phyloP scores from a whole-genome alignment of 2,329 filamentous ascomycete species.

The Fusarium napiforme region DNA sequence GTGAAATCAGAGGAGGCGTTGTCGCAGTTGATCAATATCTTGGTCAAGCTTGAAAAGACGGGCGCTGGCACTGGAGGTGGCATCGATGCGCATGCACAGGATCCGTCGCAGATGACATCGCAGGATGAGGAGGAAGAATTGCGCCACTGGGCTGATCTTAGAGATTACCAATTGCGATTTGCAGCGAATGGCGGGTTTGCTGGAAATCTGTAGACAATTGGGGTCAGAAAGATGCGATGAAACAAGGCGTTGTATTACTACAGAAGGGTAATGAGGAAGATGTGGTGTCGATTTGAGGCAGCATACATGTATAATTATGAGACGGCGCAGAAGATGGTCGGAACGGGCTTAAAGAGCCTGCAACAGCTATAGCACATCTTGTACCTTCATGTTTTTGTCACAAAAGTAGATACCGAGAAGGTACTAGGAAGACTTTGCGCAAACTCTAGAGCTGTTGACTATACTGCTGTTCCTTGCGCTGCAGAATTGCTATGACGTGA shows the following conservation, averaged over 20 bases:
- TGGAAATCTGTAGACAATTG: constrained; percentile 36
- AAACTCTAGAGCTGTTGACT: background rate
- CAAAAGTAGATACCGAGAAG: background rate
- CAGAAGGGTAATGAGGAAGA: background rate
- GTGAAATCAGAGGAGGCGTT: constrained; percentile 76
- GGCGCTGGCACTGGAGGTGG: constrained; percentile 52
- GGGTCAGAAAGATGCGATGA: background rate
- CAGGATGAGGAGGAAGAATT: constrained; percentile 81
- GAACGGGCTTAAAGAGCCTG: background rate
- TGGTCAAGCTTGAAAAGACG: constrained; percentile 78
- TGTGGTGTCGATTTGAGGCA: background rate
- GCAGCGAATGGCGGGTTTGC: constrained; percentile 70
- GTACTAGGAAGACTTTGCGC: background rate
- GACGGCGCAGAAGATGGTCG: background rate
- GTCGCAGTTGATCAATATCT: constrained; percentile 76
- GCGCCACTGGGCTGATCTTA: constrained; percentile 79
- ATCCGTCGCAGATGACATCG: constrained; percentile 55
- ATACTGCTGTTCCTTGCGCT: background rate
- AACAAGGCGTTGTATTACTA: background rate
- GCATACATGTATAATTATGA: constrained; percentile 17
- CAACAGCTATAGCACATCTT: background rate
- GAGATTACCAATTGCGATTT: constrained; percentile 81
- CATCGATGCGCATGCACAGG: constrained; percentile 47
- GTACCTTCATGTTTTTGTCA: background rate
- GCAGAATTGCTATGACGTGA: background rate